phyloP scores from a whole-genome alignment of 108 stramenopile species.

The Nannochloropsis gaditana region DNA sequence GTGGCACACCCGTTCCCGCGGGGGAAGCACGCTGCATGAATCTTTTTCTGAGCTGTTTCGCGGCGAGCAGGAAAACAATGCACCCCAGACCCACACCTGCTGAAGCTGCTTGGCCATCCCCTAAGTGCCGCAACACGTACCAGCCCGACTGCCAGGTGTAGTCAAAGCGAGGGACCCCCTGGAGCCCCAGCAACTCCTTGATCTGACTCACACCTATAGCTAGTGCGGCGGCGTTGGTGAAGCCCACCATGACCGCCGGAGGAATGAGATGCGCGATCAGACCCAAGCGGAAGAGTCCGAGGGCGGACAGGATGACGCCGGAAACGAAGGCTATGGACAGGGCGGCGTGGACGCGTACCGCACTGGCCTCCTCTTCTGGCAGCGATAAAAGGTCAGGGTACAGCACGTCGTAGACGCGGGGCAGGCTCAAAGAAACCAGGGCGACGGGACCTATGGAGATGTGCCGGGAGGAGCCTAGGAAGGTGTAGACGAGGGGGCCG shows the following conservation, averaged over 20 bases:
- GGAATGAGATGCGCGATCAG: neutral
- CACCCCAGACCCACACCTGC: neutral
- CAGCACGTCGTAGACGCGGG: neutral
- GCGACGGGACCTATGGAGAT: slow-evolving; percentile 14
- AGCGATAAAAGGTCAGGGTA: neutral
- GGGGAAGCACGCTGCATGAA: neutral
- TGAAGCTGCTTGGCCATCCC: neutral
- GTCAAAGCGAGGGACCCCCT: neutral
- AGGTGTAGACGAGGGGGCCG: neutral
- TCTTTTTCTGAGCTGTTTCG: neutral
- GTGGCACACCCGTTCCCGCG: neutral
- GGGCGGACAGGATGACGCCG: neutral
- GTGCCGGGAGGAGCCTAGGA: neutral
- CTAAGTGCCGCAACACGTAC: neutral
- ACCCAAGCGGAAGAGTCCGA: neutral
- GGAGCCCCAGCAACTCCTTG: neutral
- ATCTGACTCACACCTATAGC: neutral
- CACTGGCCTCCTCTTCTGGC: neutral
- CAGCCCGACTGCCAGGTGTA: slow-evolving; percentile 7
- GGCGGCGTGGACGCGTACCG: neutral
- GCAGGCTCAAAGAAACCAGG: neutral
- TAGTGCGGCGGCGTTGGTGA: slow-evolving; percentile 7
- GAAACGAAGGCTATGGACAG: neutral
- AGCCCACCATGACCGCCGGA: slow-evolving; percentile 12
- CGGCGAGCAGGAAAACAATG: neutral